phyloP scores from a whole-genome alignment of 2,329 filamentous ascomycete genomes.

The Aureobasidium sp. region DNA sequence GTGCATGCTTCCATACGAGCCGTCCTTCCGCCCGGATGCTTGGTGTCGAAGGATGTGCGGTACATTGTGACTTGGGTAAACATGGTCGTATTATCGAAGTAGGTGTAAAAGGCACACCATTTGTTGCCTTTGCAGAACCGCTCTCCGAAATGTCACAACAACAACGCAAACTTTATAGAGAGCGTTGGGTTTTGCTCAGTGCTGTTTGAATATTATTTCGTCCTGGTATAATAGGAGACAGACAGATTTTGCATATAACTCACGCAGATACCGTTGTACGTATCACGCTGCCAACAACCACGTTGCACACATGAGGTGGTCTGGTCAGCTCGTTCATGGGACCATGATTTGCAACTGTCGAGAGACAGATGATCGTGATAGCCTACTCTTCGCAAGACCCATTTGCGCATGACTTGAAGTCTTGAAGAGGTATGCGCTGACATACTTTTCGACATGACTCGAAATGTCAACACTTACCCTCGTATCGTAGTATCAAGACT shows the following conservation, averaged over 20 bases:
- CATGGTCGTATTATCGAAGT: neutral
- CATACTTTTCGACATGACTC: neutral
- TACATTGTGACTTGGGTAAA: neutral
- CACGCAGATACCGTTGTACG: neutral
- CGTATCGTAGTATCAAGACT: neutral
- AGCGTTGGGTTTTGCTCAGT: neutral
- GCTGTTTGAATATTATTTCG: neutral
- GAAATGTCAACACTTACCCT: neutral
- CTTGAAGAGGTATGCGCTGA: neutral
- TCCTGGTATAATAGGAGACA: neutral
- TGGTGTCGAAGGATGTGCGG: neutral
- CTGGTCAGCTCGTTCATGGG: neutral
- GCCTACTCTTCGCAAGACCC: neutral
- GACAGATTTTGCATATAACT: neutral
- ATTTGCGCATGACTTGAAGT: neutral
- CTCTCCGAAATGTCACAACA: neutral
- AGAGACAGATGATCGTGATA: neutral
- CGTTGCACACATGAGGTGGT: neutral
- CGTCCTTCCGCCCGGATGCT: constrained; percentile 1
- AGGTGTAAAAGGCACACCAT: neutral
- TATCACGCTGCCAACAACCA: neutral
- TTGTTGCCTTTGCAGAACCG: neutral
- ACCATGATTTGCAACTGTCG: no score
- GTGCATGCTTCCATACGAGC: neutral
- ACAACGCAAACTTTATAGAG: neutral